A percentile compares a stretch with the other conserved stretches of the same genome.
Evolutionary conservation across 2,329 filamentous ascomycete species (phyloP).

Genomic region (Scolecobasidium constrictum): DNA sequence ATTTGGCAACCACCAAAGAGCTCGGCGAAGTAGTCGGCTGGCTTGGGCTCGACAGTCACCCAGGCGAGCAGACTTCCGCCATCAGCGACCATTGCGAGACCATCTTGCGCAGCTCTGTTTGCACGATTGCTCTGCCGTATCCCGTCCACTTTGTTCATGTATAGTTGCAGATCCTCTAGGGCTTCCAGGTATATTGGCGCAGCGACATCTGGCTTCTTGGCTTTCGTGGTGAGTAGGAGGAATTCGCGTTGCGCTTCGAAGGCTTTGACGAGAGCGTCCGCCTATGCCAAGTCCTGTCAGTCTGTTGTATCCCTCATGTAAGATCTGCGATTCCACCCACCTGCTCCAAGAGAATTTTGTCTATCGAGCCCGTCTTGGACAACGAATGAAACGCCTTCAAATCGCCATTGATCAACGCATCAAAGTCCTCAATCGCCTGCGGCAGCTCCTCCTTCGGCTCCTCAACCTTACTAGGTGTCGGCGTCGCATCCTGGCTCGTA

Average conservation of each 20-base stretch:
- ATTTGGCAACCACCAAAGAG: conserved; percentile 77
- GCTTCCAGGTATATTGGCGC: conserved; percentile 62
- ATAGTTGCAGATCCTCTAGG: conserved; percentile 76
- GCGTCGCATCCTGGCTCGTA: conserved; percentile 17
- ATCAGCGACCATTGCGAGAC: conserved; percentile 79
- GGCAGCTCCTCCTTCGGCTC: conserved; percentile 35
- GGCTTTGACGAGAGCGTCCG: conserved; percentile 47
- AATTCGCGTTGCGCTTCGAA: conserved; percentile 84
- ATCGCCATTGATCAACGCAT: conserved; percentile 61
- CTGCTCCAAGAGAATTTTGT: conserved; percentile 70
- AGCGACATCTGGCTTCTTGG: conserved; percentile 78
- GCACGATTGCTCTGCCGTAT: conserved; percentile 74
- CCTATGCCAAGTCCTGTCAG: conserved; percentile 24
- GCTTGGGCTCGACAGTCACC: conserved; percentile 73
- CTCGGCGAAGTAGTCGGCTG: conserved; percentile 76
- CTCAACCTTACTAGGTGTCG: conserved; percentile 19
- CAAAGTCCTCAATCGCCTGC: conserved; percentile 76
- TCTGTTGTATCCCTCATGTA: not conserved
- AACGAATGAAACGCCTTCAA: conserved; percentile 4
- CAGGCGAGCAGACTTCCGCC: conserved; percentile 83
- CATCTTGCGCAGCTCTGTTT: conserved; percentile 58
- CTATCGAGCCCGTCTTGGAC: conserved; percentile 46
- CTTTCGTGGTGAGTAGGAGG: conserved; percentile 76
- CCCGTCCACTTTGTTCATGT: conserved; percentile 66
- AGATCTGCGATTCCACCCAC: conserved; percentile 31